Evolutionary conservation across 768 basidiomycete species (phyloP).

Genomic region (Hypholoma sublateritium): DNA sequence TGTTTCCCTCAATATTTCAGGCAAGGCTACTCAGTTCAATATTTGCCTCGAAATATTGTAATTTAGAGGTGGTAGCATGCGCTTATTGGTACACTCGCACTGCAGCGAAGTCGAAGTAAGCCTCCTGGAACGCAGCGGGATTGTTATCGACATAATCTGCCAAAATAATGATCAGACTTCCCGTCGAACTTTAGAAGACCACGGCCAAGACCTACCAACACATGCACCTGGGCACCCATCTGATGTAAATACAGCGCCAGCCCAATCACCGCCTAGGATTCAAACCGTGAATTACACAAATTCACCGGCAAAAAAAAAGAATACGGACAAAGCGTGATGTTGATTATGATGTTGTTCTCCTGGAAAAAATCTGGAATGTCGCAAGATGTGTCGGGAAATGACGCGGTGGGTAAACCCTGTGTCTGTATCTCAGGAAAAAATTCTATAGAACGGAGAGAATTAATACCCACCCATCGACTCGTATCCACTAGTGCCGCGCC

Average conservation of each 20-base stretch:
- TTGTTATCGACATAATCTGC: conserved; percentile 59
- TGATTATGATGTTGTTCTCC: conserved; percentile 64
- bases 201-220: conserved; percentile 38
- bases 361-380: conserved; percentile 56
- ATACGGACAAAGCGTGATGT: conserved; percentile 42
- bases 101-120: conserved; percentile 68
- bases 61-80: no score
- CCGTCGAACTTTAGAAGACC: not conserved
- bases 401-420: conserved; percentile 55
- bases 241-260: conserved; percentile 44
- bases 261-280: conserved; percentile 45
- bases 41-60: no score
- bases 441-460: not conserved
- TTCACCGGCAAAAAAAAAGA: not conserved
- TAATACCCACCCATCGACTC: conserved; percentile 46
- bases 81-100: conserved; percentile 38
- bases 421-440: not conserved
- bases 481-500: conserved; percentile 44
- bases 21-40: no score
- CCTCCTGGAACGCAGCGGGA: conserved; percentile 57
- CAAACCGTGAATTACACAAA: not conserved
- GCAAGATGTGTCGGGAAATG: conserved; percentile 61
- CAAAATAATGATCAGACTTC: not conserved
- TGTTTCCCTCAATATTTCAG: no score
- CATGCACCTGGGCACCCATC: conserved; percentile 60